Evolutionary conservation across 805 yeast species (phyloP).

Genomic region (Candida incommunis): DNA sequence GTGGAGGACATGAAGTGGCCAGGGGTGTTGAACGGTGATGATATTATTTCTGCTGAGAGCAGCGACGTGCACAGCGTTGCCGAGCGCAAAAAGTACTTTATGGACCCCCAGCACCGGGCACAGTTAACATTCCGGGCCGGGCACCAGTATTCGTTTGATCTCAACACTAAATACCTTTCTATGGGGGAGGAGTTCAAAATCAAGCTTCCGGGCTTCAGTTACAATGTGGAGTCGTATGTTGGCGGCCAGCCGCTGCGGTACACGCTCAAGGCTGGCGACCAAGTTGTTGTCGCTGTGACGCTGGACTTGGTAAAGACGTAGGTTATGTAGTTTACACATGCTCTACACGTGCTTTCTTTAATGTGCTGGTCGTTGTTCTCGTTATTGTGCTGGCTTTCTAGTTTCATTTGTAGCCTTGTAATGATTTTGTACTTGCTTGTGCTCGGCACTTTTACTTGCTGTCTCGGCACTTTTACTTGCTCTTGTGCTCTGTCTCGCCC

Average conservation of each 20-base stretch:
- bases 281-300: constrained; percentile 7
- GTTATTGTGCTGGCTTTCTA: too few species aligned
- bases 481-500: constrained; percentile 41
- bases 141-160: constrained; percentile 32
- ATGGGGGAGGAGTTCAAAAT: constrained; percentile 37
- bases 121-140: constrained; percentile 28
- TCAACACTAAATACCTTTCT: constrained; percentile 40
- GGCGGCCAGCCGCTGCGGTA: constrained; percentile 24
- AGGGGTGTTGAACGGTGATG: constrained; percentile 2
- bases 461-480: neutral
- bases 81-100: constrained; percentile 33
- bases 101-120: constrained; percentile 24
- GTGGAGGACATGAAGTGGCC: neutral
- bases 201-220: constrained; percentile 34
- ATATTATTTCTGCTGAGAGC: constrained; percentile 6
- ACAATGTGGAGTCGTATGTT: constrained; percentile 24
- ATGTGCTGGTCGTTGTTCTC: too few species aligned
- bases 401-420: too few species aligned
- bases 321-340: neutral
- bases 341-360: neutral
- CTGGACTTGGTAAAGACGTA: neutral
- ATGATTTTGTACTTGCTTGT: too few species aligned
- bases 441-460: too few species aligned
- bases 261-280: constrained; percentile 17
- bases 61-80: constrained; percentile 14